Percentiles rank a stretch among this genome's conserved stretches.
Evolutionary conservation across 352 stramenopile species (phyloP).

Genomic region (Phytophthora ohioensis): DNA sequence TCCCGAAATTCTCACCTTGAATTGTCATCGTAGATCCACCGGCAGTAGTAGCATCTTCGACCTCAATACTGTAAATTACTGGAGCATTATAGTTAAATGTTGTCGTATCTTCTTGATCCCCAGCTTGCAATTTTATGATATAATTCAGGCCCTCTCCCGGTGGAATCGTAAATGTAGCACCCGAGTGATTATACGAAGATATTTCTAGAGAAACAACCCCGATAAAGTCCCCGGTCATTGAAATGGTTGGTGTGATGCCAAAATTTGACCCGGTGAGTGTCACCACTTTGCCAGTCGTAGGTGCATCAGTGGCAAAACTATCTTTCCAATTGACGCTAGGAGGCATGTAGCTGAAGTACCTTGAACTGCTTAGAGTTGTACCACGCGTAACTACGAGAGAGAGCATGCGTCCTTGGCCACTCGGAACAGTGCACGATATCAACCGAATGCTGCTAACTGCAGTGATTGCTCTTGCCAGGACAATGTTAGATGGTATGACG

Average conservation of each 20-base stretch:
- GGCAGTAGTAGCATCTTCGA: slow-evolving; percentile 47
- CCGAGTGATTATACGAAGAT: slow-evolving; percentile 37
- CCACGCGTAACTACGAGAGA: slow-evolving; percentile 46
- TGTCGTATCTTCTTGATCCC: slow-evolving; percentile 50
- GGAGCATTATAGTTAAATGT: slow-evolving; percentile 65
- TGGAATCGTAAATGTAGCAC: slow-evolving; percentile 54
- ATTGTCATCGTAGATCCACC: slow-evolving; percentile 60
- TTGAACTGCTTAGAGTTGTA: slow-evolving; percentile 46
- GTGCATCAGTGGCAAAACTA: slow-evolving; percentile 36
- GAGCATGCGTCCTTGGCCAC: slow-evolving; percentile 56
- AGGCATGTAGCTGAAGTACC: slow-evolving; percentile 63
- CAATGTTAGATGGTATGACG: slow-evolving; percentile 27
- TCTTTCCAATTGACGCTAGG: slow-evolving; percentile 51
- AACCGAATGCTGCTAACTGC: slow-evolving; percentile 47
- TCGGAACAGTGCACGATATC: slow-evolving; percentile 54
- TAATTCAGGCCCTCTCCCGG: slow-evolving; percentile 54
- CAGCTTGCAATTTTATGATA: slow-evolving; percentile 45
- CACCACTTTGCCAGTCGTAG: slow-evolving; percentile 57
- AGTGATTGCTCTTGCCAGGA: slow-evolving; percentile 32
- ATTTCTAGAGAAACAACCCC: slow-evolving; percentile 31
- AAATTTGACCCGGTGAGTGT: slow-evolving; percentile 55
- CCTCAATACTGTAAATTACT: slow-evolving; percentile 44
- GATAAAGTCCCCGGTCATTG: slow-evolving; percentile 18
- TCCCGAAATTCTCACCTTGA: slow-evolving; percentile 60
- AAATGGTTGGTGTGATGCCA: slow-evolving; percentile 45